Evolutionary conservation across 176 grass and related monocot genomes (phyloP).

Genomic region (Secale cereale): DNA sequence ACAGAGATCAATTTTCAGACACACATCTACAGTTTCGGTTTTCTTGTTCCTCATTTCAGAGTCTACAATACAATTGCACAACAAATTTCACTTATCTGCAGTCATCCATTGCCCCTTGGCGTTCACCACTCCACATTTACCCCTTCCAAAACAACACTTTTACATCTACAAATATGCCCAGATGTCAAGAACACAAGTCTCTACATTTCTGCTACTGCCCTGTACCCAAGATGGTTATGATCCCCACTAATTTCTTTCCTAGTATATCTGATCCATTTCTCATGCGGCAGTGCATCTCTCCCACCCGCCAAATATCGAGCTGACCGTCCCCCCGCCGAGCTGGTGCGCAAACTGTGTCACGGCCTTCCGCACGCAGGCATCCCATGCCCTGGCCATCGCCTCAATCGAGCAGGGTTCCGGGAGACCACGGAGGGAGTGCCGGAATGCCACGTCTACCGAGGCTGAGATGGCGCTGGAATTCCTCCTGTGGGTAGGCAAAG

Average conservation of each 20-base stretch:
- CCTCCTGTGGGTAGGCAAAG: neutral
- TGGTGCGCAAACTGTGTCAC: neutral
- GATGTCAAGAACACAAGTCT: neutral
- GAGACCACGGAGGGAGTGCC: neutral
- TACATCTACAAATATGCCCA: neutral
- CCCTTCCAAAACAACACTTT: neutral
- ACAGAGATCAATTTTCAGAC: neutral
- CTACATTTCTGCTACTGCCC: neutral
- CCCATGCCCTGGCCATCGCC: slow-evolving; percentile 22
- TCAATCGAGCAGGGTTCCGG: neutral
- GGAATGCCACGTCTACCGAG: neutral
- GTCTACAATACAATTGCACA: neutral
- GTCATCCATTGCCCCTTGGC: neutral
- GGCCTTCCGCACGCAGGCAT: neutral
- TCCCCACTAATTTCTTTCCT: neutral
- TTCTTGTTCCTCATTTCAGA: neutral
- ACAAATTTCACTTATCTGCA: neutral
- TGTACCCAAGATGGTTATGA: neutral
- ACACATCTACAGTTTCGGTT: neutral
- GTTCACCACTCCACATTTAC: neutral
- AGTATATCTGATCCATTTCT: neutral
- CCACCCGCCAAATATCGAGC: slow-evolving; percentile 19
- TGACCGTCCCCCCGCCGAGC: slow-evolving; percentile 23
- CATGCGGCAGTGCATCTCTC: neutral
- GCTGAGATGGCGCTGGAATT: neutral